phyloP scores from a whole-genome alignment of 2,329 filamentous ascomycete species.

The Penicillium griseofulvum region DNA sequence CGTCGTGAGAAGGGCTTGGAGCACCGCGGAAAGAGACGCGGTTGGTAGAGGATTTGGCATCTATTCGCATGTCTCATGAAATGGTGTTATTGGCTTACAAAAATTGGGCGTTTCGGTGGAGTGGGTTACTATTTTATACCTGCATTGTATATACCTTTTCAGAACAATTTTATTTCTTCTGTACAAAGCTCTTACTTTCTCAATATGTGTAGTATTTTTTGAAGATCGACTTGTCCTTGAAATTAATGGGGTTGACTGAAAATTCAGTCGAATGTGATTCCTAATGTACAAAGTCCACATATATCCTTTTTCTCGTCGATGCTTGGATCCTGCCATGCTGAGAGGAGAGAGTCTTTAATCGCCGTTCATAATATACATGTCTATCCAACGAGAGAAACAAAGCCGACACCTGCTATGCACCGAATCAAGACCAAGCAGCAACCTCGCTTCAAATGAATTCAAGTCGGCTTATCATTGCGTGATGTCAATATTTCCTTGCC shows the following conservation, averaged over 20 bases:
- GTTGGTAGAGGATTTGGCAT: constrained; percentile 53
- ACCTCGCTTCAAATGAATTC: background rate
- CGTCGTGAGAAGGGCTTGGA: constrained; percentile 75
- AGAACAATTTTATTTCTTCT: constrained; percentile 23
- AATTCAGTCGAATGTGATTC: background rate
- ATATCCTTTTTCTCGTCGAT: constrained; percentile 11
- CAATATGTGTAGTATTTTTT: constrained; percentile 2
- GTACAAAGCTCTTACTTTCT: constrained; percentile 5
- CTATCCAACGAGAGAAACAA: background rate
- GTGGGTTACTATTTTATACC: constrained; percentile 8
- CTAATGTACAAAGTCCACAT: constrained; percentile 10
- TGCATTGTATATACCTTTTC: constrained; percentile 24
- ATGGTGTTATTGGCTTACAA: constrained; percentile 21
- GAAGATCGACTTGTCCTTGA: background rate
- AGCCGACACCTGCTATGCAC: constrained; percentile 2
- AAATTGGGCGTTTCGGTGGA: constrained; percentile 26
- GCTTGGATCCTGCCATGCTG: constrained; percentile 26
- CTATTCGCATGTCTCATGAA: constrained; percentile 16
- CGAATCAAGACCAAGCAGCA: background rate
- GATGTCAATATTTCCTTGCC: constrained; percentile 12
- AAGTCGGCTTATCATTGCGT: constrained; percentile 6
- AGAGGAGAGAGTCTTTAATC: constrained; percentile 20
- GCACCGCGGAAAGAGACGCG: constrained; percentile 68
- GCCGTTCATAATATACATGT: constrained; percentile 13
- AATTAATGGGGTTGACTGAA: background rate